These are phyloP conservation scores for Scheffersomyces amazonensis DNA, from an alignment of 805 yeast species.

Conservation along the genomic window DNA sequence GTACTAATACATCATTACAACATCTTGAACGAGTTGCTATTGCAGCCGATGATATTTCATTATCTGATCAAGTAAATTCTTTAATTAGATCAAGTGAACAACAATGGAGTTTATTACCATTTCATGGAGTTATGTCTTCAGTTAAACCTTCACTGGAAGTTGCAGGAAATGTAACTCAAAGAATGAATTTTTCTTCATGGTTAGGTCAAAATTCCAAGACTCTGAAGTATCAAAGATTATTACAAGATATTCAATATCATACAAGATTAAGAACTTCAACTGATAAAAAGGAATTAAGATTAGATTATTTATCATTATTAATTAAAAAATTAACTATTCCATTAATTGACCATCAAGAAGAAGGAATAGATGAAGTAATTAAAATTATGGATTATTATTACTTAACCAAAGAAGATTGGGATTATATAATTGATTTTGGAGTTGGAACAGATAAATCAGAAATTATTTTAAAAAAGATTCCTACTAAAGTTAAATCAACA, in stretches of 20 bases:
- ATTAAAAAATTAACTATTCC: slow-evolving; percentile 59
- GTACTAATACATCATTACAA: slow-evolving; percentile 38
- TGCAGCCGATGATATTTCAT: slow-evolving; percentile 88
- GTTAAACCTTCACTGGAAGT: slow-evolving; percentile 75
- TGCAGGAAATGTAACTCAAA: slow-evolving; percentile 65
- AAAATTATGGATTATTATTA: slow-evolving; percentile 80
- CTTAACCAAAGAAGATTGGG: slow-evolving; percentile 91
- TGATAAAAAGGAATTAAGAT: slow-evolving; percentile 67
- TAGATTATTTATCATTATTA: slow-evolving; percentile 70
- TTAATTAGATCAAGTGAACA: slow-evolving; percentile 88
- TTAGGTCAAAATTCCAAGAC: slow-evolving; percentile 87
- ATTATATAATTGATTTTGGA: slow-evolving; percentile 76
- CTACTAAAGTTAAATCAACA: slow-evolving; percentile 76
- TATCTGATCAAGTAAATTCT: slow-evolving; percentile 76
- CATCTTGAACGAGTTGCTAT: slow-evolving; percentile 63
- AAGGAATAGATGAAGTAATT: slow-evolving; percentile 65
- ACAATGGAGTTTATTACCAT: slow-evolving; percentile 90
- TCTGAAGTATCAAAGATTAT: slow-evolving; percentile 70
- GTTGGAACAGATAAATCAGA: slow-evolving; percentile 55
- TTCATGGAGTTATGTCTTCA: slow-evolving; percentile 84
- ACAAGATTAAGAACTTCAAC: slow-evolving; percentile 78
- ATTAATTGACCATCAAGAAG: slow-evolving; percentile 50
- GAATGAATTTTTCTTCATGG: slow-evolving; percentile 81
- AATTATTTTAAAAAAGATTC: slow-evolving; percentile 53
- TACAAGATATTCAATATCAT: slow-evolving; percentile 88